Conservation (phyloP, 139 green algal genomes). For the Monoraphidium neglectum region DNA sequence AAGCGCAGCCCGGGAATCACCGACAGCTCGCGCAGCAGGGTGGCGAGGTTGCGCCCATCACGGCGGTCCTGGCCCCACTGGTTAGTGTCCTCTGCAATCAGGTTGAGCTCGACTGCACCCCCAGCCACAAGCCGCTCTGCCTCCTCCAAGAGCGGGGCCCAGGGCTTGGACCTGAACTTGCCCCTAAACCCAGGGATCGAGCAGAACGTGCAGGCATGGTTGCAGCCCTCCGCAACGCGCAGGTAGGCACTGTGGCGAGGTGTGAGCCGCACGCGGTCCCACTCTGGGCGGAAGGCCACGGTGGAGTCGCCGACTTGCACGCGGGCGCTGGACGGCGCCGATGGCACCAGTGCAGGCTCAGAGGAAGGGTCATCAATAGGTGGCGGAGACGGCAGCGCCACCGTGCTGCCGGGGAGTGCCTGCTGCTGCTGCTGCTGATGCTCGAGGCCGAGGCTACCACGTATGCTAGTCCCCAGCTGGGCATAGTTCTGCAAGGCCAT, state of each 20-base stretch:
- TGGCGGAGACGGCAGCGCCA: too few relatives aligned
- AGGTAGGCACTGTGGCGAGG: constrained; percentile 87
- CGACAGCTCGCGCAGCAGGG: constrained; percentile 77
- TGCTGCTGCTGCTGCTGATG: background rate
- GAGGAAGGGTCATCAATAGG: too few relatives aligned
- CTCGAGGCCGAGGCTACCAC: too few relatives aligned
- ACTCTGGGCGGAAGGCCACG: constrained; percentile 82
- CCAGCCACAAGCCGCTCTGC: constrained; percentile 64
- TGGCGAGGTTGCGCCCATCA: constrained; percentile 69
- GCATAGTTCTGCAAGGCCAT: constrained; percentile 64
- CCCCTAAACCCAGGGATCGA: constrained; percentile 88
- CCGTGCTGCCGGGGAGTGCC: background rate
- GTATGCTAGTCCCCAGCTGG: constrained; percentile 25
- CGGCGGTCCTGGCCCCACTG: constrained; percentile 82
- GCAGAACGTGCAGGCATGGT: constrained; percentile 93
- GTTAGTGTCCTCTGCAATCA: constrained; percentile 91
- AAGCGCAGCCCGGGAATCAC: constrained; percentile 75
- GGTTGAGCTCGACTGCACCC: constrained; percentile 84
- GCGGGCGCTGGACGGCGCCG: background rate
- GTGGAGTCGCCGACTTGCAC: constrained; percentile 78
- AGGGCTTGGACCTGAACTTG: constrained; percentile 89
- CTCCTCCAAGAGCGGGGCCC: constrained; percentile 51
- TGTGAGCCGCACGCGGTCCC: constrained; percentile 73
- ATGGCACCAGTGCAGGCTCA: background rate
- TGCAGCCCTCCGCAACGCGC: constrained; percentile 90